Evolutionary conservation across 768 basidiomycete genomes (phyloP), one percentile per base, ranked within the genome.

Genomic region (Termitomyces sp.): DNA sequence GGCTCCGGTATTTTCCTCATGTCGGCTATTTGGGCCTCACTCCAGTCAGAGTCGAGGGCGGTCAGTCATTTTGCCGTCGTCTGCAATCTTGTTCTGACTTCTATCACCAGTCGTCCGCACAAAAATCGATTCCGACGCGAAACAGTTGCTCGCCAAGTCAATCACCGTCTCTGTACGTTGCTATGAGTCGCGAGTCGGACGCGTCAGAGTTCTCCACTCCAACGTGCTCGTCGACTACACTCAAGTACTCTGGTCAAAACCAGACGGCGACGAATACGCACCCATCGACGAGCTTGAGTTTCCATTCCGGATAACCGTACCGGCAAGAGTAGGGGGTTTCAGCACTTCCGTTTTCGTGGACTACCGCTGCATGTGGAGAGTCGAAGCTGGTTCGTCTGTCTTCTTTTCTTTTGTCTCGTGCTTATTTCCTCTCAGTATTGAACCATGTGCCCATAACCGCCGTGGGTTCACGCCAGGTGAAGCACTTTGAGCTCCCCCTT

Each of bases 1-100:
- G 82, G 59, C 77, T 82, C 56, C 81, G 84, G 54, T 87, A 80
- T 72, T 93, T 90, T 71, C 91, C 92, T 49, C 76, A 83, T 77
- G 72, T 75, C 54, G 92, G 92, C 67, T 87, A 84, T 73, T 85
- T 93, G 62, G 92, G 89, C 62, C 79, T 94, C 66, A 92, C 89
- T 43, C 84, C 87, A 55, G 75, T 93, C 73, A 82, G 80, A 65
- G 81, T 91, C 65, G 87, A 91, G 74, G 92, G 92, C 70, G 71
- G 87, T 86, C 56, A 63, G 83, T 79, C 19, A 46, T 45, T 44
- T 23, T 59, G 44, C 51, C 58, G 42, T 14, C 44, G 25, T 45
- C 58, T 44, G 31, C 56, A 43, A 59, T 61, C 9, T 57, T n/a
- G 14, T 5, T 52, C 56, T 62, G 32, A 55, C 61, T 48, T 49